Conservation (phyloP, 2,329 filamentous ascomycete genomes). For the Parasarocladium wereldwijsianum region DNA sequence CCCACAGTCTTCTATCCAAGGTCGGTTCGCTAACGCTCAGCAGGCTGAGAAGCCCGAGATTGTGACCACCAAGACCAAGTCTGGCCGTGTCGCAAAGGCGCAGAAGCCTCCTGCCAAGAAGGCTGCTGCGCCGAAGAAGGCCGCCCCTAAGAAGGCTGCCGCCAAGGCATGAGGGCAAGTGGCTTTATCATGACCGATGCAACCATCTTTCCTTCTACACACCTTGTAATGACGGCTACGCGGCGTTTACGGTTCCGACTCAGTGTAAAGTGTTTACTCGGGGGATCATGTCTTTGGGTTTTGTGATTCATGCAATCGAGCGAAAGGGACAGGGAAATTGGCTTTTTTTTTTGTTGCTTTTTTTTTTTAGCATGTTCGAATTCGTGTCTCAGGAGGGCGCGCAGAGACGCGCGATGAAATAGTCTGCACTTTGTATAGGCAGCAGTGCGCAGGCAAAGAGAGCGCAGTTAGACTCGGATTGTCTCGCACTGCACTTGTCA, state of each 20-base stretch:
- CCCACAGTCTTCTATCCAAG: background rate
- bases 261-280: too few species aligned
- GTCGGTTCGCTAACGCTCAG: background rate
- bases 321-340: too few species aligned
- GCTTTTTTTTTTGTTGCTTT: too few species aligned
- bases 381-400: too few species aligned
- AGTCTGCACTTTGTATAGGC: too few species aligned
- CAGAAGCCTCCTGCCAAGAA: slow-evolving; percentile 32
- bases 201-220: slow-evolving; percentile 2
- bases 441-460: too few species aligned
- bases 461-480: too few species aligned
- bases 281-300: too few species aligned
- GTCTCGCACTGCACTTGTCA: too few species aligned
- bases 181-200: slow-evolving; percentile 3
- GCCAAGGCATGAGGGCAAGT: slow-evolving; percentile 20
- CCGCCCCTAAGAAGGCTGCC: slow-evolving; percentile 33
- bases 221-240: slow-evolving; percentile 6
- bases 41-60: slow-evolving; percentile 47
- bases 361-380: too few species aligned
- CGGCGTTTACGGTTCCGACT: slow-evolving; percentile 3
- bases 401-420: too few species aligned
- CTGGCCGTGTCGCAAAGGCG: slow-evolving; percentile 68
- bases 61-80: slow-evolving; percentile 69
- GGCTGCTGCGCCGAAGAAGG: slow-evolving; percentile 28
- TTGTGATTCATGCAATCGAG: too few species aligned